Evolutionary conservation across 768 basidiomycete genomes (phyloP), one percentile per base, ranked within the genome.

Genomic region (Lentinus brumalis): DNA sequence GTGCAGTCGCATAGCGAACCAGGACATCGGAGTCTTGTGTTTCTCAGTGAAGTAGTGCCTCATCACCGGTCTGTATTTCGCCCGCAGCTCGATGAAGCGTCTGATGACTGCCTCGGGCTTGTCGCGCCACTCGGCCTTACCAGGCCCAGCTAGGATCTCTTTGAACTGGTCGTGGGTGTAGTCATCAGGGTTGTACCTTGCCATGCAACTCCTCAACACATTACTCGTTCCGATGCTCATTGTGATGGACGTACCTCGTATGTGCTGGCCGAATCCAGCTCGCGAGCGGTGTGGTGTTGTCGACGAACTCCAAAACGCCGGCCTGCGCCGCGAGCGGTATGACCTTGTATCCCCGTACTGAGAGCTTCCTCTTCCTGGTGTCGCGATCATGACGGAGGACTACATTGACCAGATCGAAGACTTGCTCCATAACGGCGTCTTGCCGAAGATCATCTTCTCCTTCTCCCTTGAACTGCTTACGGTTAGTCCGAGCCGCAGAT

Each of bases 401-500:
- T 9, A 82, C 75, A 64, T 98, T 98, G 57, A 95, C 89, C 18
- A 98, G 80, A 18, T 86, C 85, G 69, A 99, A 99, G 2, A 97
- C 94, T 74, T 99, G 97, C 69, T 98, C 94, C 96, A 99, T 98
- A 54, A 98, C 94, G 0, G 96, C 96, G 70, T 99, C 97, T 74
- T 99, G 97, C 42, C 97, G 87, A 49, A 97, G 72, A 68, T 99
- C 97, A 66, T 99, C 97, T 10, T 85, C 80, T 9, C 90, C 90
- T 76, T 91, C 86, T 4, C 94, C 94, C 72, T 99, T 98, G 76
- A 94, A 96, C 94, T 96, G 62, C 5, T 6, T 3, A 31, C 2
- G 5, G 39, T 62, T 46, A 66, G 50, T n/a, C 2, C 31, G 18
- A 12, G 7, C 18, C 2, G 6, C 26, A 11, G 15, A 41, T 38